Evolutionary conservation across 306 rosid species (phyloP).

Genomic region (Vigna nakashimae): DNA sequence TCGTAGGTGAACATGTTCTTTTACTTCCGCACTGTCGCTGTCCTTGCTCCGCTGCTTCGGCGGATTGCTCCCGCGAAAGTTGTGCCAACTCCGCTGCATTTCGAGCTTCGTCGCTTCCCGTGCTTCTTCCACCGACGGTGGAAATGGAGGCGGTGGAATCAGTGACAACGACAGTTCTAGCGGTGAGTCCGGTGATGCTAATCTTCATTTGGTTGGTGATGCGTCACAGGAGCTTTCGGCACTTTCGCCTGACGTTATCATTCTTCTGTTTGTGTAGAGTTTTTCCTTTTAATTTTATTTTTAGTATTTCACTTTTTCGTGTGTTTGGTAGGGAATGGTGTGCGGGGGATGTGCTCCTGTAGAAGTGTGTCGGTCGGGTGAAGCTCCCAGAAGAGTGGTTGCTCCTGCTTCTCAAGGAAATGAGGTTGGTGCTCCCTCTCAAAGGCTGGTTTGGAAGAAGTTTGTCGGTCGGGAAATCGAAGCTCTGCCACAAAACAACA

Average conservation of each 20-base stretch:
- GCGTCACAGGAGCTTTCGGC: constrained; percentile 61
- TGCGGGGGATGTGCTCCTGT: constrained; percentile 79
- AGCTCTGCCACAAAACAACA: no score
- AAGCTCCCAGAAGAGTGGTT: constrained; percentile 10
- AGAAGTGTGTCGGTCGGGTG: constrained; percentile 28
- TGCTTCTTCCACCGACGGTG: constrained; percentile 62
- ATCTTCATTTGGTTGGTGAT: constrained; percentile 57
- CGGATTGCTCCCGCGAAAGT: constrained; percentile 39
- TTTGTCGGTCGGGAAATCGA: no score
- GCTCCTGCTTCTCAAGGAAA: no score
- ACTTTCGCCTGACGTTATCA: constrained; percentile 67
- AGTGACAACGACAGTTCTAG: constrained; percentile 55
- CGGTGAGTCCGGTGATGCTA: constrained; percentile 59
- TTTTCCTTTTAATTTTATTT: background rate
- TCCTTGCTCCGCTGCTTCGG: constrained; percentile 48
- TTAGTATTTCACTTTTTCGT: constrained; percentile 1
- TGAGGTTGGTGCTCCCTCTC: no score
- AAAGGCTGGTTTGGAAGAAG: no score
- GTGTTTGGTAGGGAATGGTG: constrained; percentile 61
- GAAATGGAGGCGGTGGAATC: constrained; percentile 59
- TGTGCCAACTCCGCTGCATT: constrained; percentile 54
- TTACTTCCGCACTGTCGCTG: constrained; percentile 21
- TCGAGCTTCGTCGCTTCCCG: constrained; percentile 66
- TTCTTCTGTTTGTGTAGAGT: constrained; percentile 38
- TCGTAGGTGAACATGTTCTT: background rate